These are phyloP conservation scores for Gonapodya prolifera DNA, from an alignment of 192 early-diverging fungal genomes.

Conservation along the genomic window DNA sequence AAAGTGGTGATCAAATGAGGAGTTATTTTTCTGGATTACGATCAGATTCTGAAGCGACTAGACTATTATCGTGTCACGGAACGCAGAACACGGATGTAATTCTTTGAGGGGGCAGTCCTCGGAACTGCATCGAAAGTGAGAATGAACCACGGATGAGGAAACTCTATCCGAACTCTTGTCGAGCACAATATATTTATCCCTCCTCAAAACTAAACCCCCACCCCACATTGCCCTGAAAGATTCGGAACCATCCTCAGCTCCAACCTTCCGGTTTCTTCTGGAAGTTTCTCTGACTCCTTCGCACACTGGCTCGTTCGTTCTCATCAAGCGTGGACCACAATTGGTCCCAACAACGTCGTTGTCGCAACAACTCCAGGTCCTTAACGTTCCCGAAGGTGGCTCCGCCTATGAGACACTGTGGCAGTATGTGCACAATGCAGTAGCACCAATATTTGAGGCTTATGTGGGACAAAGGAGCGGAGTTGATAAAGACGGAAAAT, in stretches of 20 bases:
- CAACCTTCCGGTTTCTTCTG: slow-evolving; percentile 45
- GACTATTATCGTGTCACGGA: background rate
- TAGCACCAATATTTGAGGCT: slow-evolving; percentile 93
- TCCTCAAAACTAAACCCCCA: background rate
- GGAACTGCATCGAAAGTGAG: slow-evolving; percentile 2
- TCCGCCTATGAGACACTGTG: slow-evolving; percentile 83
- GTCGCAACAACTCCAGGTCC: slow-evolving; percentile 72
- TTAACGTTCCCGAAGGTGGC: slow-evolving; percentile 61
- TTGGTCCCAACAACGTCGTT: slow-evolving; percentile 62
- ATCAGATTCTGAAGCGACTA: background rate
- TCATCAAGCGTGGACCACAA: slow-evolving; percentile 57
- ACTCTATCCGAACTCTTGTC: background rate
- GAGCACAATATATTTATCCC: background rate
- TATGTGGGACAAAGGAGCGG: slow-evolving; percentile 50
- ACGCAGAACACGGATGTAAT: background rate
- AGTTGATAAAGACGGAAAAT: slow-evolving; percentile 56
- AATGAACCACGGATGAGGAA: background rate
- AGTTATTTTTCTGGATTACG: slow-evolving; percentile 9
- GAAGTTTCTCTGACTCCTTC: slow-evolving; percentile 62
- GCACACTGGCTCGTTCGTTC: slow-evolving; percentile 58
- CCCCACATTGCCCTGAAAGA: background rate
- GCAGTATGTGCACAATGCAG: slow-evolving; percentile 82
- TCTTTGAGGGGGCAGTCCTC: background rate
- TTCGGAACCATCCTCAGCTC: background rate
- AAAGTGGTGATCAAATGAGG: slow-evolving; percentile 6